A percentile compares a stretch with the other conserved stretches of the same genome.
Evolutionary conservation across 2,329 filamentous ascomycete species (phyloP).

Genomic region (Neonectria neomacrospora): DNA sequence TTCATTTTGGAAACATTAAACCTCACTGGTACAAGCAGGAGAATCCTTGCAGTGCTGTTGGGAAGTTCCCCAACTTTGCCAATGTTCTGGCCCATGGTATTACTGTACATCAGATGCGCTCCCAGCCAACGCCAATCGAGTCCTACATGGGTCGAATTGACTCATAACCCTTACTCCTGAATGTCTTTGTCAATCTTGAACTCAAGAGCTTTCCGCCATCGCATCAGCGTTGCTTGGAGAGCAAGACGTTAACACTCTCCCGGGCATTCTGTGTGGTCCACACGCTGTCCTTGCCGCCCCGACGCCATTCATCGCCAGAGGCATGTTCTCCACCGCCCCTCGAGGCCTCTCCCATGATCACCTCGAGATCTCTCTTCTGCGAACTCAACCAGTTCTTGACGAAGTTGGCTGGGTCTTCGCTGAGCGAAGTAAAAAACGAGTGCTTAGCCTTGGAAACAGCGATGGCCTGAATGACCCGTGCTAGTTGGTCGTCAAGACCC

Average conservation of each 20-base stretch:
- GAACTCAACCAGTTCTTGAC: constrained; percentile 89
- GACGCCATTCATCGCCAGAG: constrained; percentile 75
- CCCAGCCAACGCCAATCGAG: constrained; percentile 40
- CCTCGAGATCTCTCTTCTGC: constrained; percentile 89
- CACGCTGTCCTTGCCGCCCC: constrained; percentile 64
- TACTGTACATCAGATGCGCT: constrained; percentile 43
- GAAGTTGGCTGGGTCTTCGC: constrained; percentile 85
- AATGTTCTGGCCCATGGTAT: constrained; percentile 37
- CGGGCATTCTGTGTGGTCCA: constrained; percentile 69
- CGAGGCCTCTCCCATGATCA: constrained; percentile 84
- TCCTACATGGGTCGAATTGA: constrained; percentile 36
- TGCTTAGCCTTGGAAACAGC: constrained; percentile 90
- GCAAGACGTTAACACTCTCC: constrained; percentile 71
- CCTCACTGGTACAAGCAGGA: constrained; percentile 13
- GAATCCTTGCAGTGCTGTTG: constrained; percentile 24
- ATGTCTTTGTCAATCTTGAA: constrained; percentile 19
- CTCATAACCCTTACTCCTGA: constrained; percentile 37
- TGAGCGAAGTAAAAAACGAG: constrained; percentile 82
- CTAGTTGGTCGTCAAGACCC: constrained; percentile 84
- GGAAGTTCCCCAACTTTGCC: constrained; percentile 24
- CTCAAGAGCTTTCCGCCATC: background rate
- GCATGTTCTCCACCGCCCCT: constrained; percentile 68
- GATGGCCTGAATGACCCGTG: constrained; percentile 83
- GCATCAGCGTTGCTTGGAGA: constrained; percentile 61
- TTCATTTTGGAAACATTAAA: background rate